Conservation (phyloP, 2,329 filamentous ascomycete genomes). For the Cercospora janseana region DNA sequence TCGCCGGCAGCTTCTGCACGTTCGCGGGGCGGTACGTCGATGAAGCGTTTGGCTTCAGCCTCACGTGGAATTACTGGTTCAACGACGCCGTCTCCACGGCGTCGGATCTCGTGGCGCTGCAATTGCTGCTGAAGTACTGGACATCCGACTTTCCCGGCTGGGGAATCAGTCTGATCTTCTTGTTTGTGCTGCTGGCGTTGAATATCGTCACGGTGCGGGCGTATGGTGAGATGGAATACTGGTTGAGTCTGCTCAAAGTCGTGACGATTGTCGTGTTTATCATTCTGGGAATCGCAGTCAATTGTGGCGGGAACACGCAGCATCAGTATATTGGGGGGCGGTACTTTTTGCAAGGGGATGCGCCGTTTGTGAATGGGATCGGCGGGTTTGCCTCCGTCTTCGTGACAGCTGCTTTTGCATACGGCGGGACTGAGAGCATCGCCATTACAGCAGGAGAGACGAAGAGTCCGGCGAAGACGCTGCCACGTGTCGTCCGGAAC, state of each 20-base stretch:
- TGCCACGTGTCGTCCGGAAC: slow-evolving; percentile 64
- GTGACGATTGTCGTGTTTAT: slow-evolving; percentile 59
- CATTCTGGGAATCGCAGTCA: slow-evolving; percentile 60
- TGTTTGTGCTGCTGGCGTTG: slow-evolving; percentile 53
- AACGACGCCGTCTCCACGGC: slow-evolving; percentile 63
- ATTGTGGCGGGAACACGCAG: slow-evolving; percentile 61
- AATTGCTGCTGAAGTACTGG: slow-evolving; percentile 62
- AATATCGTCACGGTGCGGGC: slow-evolving; percentile 55
- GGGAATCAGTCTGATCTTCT: slow-evolving; percentile 62
- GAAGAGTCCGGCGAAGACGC: slow-evolving; percentile 56
- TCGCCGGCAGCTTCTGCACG: slow-evolving; percentile 68
- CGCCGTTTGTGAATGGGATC: slow-evolving; percentile 64
- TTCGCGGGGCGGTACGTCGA: slow-evolving; percentile 65
- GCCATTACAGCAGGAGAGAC: slow-evolving; percentile 67
- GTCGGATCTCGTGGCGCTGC: slow-evolving; percentile 59
- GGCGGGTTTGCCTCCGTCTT: slow-evolving; percentile 66
- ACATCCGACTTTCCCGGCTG: slow-evolving; percentile 61
- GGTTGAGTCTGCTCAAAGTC: slow-evolving; percentile 57
- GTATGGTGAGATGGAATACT: slow-evolving; percentile 56
- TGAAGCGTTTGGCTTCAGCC: slow-evolving; percentile 73
- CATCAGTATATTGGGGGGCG: slow-evolving; percentile 71
- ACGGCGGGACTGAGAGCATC: slow-evolving; percentile 56
- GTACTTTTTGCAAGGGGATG: slow-evolving; percentile 59
- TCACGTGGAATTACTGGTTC: slow-evolving; percentile 64
- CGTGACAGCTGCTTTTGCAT: slow-evolving; percentile 60